Conservation (phyloP, 768 basidiomycete species). For the Leucosporidium creatinivorum region DNA sequence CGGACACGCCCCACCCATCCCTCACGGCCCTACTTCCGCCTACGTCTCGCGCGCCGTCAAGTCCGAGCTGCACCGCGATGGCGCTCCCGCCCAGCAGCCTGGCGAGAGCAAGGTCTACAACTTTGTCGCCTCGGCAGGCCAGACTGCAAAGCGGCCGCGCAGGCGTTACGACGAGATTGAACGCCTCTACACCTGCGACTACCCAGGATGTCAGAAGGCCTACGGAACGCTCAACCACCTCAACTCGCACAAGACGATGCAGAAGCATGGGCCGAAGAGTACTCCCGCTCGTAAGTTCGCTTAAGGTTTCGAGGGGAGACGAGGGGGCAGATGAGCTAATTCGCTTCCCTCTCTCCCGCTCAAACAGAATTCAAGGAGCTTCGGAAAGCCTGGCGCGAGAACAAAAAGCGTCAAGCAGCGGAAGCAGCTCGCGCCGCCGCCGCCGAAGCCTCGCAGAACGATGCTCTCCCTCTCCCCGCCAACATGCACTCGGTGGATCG, state of each 20-base stretch:
- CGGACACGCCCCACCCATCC: not conserved
- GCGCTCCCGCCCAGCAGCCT: not conserved
- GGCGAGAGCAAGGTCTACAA: slow-evolving; percentile 18
- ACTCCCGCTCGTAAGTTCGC: slow-evolving; percentile 70
- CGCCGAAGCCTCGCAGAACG: slow-evolving; percentile 16
- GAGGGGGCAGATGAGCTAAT: not conserved
- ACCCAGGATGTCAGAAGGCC: slow-evolving; percentile 41
- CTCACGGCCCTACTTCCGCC: too few relatives aligned
- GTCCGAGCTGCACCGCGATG: not conserved
- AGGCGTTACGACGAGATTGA: slow-evolving; percentile 75
- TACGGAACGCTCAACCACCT: slow-evolving; percentile 62
- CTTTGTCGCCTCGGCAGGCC: slow-evolving; percentile 19
- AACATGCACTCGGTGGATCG: slow-evolving; percentile 5
- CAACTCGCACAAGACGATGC: slow-evolving; percentile 98
- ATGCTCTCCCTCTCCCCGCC: not conserved
- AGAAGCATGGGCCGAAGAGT: slow-evolving; percentile 85
- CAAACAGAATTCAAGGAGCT: slow-evolving; percentile 90
- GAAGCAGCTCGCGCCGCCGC: slow-evolving; percentile 26
- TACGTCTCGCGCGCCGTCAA: too few relatives aligned
- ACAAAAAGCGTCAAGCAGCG: slow-evolving; percentile 55
- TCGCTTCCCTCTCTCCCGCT: not conserved
- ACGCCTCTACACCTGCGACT: slow-evolving; percentile 80
- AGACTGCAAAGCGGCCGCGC: slow-evolving; percentile 43
- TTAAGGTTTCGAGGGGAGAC: slow-evolving; percentile 2
- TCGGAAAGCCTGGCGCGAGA: slow-evolving; percentile 89